Conservation (phyloP, 73 alveolate species). For the Tetrahymena malaccensis region DNA sequence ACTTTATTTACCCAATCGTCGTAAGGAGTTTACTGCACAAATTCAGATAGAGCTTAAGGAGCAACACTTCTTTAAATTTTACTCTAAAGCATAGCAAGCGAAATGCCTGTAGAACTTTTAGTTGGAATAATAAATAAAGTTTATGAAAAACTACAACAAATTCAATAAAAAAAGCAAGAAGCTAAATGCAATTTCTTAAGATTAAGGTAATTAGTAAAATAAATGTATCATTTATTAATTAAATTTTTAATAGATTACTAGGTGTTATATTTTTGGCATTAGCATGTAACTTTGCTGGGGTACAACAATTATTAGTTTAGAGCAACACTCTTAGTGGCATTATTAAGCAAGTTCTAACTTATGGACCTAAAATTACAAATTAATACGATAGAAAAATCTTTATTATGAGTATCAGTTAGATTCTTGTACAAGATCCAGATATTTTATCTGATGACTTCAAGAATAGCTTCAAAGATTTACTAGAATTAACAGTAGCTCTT, state of each 20-base stretch:
- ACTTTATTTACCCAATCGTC: neutral
- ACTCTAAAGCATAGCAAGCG: neutral
- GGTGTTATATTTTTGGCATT: neutral
- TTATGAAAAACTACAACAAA: neutral
- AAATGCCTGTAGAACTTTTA: neutral
- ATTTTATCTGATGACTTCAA: neutral
- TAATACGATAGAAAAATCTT: neutral
- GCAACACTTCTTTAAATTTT: neutral
- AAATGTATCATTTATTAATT: too few species aligned
- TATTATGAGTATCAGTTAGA: neutral
- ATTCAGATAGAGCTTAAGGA: neutral
- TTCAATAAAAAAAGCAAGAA: neutral
- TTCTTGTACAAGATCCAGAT: neutral
- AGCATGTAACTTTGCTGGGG: neutral
- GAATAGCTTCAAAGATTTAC: neutral
- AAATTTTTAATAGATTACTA: neutral
- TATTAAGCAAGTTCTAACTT: neutral
- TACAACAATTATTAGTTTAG: neutral
- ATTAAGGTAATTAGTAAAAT: neutral
- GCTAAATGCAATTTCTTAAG: neutral
- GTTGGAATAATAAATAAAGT: neutral
- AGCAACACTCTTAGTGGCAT: neutral
- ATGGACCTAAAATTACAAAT: neutral
- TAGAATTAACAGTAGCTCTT: neutral
- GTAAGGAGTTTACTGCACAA: neutral